Conservation (phyloP, 148 eudicot genomes). For the Rhododendron kiyosumense region DNA sequence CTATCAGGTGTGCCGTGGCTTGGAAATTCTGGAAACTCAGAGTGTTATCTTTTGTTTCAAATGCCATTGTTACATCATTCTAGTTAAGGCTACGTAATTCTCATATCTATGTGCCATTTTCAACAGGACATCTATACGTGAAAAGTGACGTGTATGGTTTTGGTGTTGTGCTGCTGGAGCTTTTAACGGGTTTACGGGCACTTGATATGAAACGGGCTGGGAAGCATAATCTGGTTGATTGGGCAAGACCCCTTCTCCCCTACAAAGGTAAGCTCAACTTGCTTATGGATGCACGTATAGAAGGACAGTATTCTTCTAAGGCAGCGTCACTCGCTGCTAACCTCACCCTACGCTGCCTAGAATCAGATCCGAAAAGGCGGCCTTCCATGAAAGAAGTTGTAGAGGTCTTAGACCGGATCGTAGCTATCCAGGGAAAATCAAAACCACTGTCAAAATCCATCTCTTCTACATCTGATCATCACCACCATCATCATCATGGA, state of each 20-base stretch:
- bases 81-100: background rate
- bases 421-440: slow-evolving; percentile 21
- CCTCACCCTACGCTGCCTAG: slow-evolving; percentile 42
- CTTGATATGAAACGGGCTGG: slow-evolving; percentile 44
- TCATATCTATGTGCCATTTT: background rate
- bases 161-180: slow-evolving; percentile 75
- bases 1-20: background rate
- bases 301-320: slow-evolving; percentile 59
- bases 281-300: slow-evolving; percentile 53
- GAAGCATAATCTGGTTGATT: slow-evolving; percentile 46
- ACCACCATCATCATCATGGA: background rate
- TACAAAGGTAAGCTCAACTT: slow-evolving; percentile 40
- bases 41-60: background rate
- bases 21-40: background rate
- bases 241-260: slow-evolving; percentile 40
- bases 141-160: slow-evolving; percentile 85
- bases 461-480: background rate
- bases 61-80: background rate
- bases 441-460: background rate
- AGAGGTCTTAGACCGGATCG: slow-evolving; percentile 33
- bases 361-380: slow-evolving; percentile 35
- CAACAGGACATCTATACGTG: slow-evolving; percentile 58
- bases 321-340: slow-evolving; percentile 43
- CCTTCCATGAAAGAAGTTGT: slow-evolving; percentile 60
- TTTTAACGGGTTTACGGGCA: slow-evolving; percentile 63